A percentile compares a stretch with the other conserved stretches of the same genome.
These are phyloP conservation scores for Penicillium simplicissimum DNA, from an alignment of 495 filamentous ascomycete genomes.

Conservation along the genomic window DNA sequence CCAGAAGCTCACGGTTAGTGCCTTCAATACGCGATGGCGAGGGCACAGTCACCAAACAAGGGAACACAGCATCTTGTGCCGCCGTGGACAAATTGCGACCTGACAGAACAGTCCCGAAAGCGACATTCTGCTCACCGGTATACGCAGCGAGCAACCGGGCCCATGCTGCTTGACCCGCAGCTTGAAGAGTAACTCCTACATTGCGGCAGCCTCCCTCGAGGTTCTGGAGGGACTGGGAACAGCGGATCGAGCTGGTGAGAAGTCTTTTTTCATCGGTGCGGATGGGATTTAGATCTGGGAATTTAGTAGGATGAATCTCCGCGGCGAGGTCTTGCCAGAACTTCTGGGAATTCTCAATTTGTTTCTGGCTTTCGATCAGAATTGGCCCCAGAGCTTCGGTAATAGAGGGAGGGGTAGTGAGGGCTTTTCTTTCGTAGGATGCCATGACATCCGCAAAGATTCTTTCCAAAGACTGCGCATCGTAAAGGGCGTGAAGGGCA, in stretches of 20 bases:
- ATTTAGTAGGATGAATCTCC: slow-evolving; percentile 56
- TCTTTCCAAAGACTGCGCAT: slow-evolving; percentile 65
- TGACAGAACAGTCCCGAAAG: slow-evolving; percentile 74
- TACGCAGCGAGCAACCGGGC: slow-evolving; percentile 67
- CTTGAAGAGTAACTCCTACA: slow-evolving; percentile 66
- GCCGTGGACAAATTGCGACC: slow-evolving; percentile 58
- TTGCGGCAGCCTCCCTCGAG: slow-evolving; percentile 55
- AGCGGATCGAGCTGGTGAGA: slow-evolving; percentile 41
- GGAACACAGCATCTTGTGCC: slow-evolving; percentile 60
- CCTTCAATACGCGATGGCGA: slow-evolving; percentile 51
- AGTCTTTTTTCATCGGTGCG: slow-evolving; percentile 39
- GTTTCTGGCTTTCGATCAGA: slow-evolving; percentile 40
- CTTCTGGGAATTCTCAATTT: slow-evolving; percentile 34
- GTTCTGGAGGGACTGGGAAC: slow-evolving; percentile 31
- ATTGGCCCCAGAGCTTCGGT: slow-evolving; percentile 52
- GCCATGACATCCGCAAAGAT: slow-evolving; percentile 58
- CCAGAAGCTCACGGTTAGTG: slow-evolving; percentile 56
- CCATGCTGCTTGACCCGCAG: slow-evolving; percentile 74
- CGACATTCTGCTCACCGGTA: slow-evolving; percentile 64
- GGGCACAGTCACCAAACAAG: slow-evolving; percentile 74
- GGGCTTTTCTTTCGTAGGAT: slow-evolving; percentile 32
- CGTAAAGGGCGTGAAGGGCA: slow-evolving; percentile 76
- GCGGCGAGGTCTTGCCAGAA: slow-evolving; percentile 64
- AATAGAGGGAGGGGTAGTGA: slow-evolving; percentile 30
- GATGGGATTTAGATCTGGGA: slow-evolving; percentile 69